A percentile compares a stretch with the other conserved stretches of the same genome.
These are phyloP conservation scores for Coemansia sp. DNA, from an alignment of 192 early-diverging fungal genomes.

Conservation along the genomic window DNA sequence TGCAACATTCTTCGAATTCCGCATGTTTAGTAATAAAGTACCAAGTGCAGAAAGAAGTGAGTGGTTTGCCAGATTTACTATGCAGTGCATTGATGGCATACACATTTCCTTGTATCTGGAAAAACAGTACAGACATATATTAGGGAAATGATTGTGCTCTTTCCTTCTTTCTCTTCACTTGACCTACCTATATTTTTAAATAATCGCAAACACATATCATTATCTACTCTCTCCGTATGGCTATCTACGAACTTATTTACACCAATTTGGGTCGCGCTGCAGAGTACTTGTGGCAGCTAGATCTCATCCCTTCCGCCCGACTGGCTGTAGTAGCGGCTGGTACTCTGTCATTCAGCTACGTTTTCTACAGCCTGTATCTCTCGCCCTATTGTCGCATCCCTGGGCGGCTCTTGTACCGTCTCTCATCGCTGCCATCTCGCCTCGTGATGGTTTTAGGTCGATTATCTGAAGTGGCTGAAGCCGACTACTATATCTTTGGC, in stretches of 20 bases:
- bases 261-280: neutral
- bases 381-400: conserved; percentile 31
- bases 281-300: neutral
- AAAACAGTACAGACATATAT: too few species aligned
- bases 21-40: too few species aligned
- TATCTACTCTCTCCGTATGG: neutral
- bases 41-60: too few species aligned
- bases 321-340: neutral
- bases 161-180: neutral
- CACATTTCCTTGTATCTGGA: too few species aligned
- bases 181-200: neutral
- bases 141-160: neutral
- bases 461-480: conserved; percentile 14
- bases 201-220: neutral
- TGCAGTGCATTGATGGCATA: too few species aligned
- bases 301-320: too few species aligned
- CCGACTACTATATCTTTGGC: conserved; percentile 25
- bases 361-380: conserved; percentile 19
- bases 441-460: neutral
- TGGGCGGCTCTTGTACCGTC: conserved; percentile 1
- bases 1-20: too few species aligned
- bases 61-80: too few species aligned
- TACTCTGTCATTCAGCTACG: neutral
- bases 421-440: conserved; percentile 12
- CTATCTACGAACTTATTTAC: neutral